Evolutionary conservation across 805 yeast genomes (phyloP), one percentile per base, ranked within the genome.

Genomic region (Isabelozyma pseudorhagii): DNA sequence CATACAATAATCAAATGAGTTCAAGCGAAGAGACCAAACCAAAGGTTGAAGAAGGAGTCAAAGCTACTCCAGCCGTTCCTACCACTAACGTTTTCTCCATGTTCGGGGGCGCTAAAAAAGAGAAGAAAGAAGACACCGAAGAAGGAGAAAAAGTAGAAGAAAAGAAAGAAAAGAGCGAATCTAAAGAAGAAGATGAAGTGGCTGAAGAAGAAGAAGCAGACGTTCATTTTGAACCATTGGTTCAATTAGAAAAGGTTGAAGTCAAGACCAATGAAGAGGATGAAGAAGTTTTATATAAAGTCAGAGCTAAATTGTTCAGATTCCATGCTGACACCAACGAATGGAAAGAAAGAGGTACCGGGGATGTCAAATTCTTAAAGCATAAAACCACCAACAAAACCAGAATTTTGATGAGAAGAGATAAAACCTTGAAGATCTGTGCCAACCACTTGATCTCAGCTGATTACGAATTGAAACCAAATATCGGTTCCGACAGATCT

Each of bases 271-370:
- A 71, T 36, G 69, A 66, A 48, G 72, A 71, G 52, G 58, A 59
- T 17, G 67, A 61, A 52, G 64, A 63, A 49, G 67, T 64, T 6
- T 60, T 64, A 45, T 56, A 58, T 51, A 94, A 94, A 74, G 89
- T 89, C 59, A 82, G 99, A 68, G 97, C 99, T 58, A 94, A 94
- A 75, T 79, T 94, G 66, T 94, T 93, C 80, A 87, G 90, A 74
- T 93, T 87, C 78, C 85, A 85, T 62, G 80, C 84, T 41, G 96
- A 90, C 52, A 62, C 84, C 47, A 86, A 85, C 65, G 98, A 94
- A 75, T 94, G 99, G 99, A 94, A 94, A 73, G 99, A 94, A 80
- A 89, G 99, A 79, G 99, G 99, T 62, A 90, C 97, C 36, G 99
- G 99, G 65, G 99, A 94, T 66, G 97, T 91, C 62, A 90, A 94